A percentile compares a stretch with the other conserved stretches of the same genome.
Evolutionary conservation across 257 asterid species (phyloP).

Genomic region (Eustoma russellianum): DNA sequence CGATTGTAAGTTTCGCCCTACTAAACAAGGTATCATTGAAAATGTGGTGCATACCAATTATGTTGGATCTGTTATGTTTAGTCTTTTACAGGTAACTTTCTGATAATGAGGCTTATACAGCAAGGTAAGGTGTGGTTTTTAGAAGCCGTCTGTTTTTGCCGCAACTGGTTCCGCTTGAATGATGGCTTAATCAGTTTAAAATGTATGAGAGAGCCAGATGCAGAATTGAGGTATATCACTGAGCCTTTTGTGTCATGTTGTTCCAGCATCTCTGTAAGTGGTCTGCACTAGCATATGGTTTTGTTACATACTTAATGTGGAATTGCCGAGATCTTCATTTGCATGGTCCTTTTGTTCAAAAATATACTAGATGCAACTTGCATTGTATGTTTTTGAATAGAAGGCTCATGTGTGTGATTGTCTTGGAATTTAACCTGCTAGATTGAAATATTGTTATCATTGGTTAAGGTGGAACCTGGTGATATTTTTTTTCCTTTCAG

Average conservation of each 20-base stretch:
- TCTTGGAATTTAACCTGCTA: slow-evolving; percentile 2
- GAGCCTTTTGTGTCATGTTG: too few species aligned
- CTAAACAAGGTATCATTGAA: too few species aligned
- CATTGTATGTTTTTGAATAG: slow-evolving; percentile 25
- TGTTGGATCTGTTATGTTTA: too few species aligned
- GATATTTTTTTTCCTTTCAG: neutral
- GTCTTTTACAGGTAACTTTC: too few species aligned
- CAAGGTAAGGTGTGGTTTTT: too few species aligned
- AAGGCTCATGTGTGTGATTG: slow-evolving; percentile 17
- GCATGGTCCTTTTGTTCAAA: slow-evolving; percentile 17
- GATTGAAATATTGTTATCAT: neutral
- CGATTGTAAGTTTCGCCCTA: too few species aligned
- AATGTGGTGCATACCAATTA: too few species aligned
- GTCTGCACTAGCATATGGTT: neutral
- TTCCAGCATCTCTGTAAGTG: too few species aligned
- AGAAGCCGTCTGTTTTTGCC: too few species aligned
- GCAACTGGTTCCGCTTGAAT: neutral
- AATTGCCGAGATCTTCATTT: slow-evolving; percentile 17
- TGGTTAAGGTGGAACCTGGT: neutral
- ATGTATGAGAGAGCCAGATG: too few species aligned
- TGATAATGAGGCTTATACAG: too few species aligned
- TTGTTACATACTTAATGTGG: neutral
- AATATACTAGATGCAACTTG: slow-evolving; percentile 7
- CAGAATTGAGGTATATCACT: too few species aligned
- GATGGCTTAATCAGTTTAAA: slow-evolving; percentile 11